Conservation (phyloP, 768 basidiomycete species). For the Tulasnella sp. region DNA sequence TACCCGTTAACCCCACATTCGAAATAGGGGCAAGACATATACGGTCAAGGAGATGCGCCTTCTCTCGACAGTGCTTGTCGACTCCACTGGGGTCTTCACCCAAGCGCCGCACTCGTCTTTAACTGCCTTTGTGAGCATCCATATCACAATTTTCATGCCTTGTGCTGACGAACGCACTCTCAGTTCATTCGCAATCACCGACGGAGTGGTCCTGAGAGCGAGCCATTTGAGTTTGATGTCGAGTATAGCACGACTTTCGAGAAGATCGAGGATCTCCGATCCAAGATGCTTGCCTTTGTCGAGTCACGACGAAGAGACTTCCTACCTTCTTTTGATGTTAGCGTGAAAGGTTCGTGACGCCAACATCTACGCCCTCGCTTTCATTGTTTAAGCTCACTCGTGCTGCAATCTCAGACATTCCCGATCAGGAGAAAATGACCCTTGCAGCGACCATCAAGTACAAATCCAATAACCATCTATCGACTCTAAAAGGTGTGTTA, state of each 20-base stretch:
- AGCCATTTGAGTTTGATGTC: conserved; percentile 75
- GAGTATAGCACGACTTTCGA: conserved; percentile 69
- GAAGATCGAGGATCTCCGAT: conserved; percentile 64
- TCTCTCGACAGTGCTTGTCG: conserved; percentile 63
- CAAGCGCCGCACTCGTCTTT: conserved; percentile 61
- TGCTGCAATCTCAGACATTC: conserved; percentile 45
- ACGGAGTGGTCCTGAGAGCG: conserved; percentile 67
- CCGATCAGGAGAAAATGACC: conserved; percentile 67
- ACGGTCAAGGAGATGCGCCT: conserved; percentile 84
- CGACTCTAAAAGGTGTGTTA: conserved; percentile 50
- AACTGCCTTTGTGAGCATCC: conserved; percentile 38
- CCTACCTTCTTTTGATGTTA: conserved; percentile 62
- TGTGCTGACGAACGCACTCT: not conserved
- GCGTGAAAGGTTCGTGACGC: conserved; percentile 42
- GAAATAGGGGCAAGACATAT: conserved; percentile 38
- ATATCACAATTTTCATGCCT: not conserved
- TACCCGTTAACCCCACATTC: not conserved
- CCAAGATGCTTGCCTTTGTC: conserved; percentile 71
- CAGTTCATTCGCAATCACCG: conserved; percentile 65
- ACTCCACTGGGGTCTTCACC: conserved; percentile 45
- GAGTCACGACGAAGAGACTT: conserved; percentile 63
- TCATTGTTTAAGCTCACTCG: not conserved
- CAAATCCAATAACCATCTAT: conserved; percentile 73
- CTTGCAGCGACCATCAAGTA: conserved; percentile 77
- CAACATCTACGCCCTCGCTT: not conserved